Percentiles rank a stretch among this genome's conserved stretches.
Evolutionary conservation across 441 rosid genomes (phyloP).

Genomic region (Brassica hybrid): DNA sequence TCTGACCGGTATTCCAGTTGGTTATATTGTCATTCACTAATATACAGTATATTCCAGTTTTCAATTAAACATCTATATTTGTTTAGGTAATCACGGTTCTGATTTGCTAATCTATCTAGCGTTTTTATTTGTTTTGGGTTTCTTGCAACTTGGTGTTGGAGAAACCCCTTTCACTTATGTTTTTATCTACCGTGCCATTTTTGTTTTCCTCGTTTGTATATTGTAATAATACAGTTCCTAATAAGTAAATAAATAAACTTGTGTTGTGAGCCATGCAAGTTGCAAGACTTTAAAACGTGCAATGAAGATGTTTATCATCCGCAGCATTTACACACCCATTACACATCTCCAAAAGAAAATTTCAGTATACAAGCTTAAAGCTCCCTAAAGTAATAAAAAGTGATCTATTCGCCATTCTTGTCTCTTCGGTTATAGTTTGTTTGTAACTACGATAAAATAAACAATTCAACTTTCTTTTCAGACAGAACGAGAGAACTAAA

Average conservation of each 20-base stretch:
- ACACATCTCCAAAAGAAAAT: neutral
- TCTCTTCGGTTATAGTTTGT: neutral
- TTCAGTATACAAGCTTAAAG: constrained; percentile 2
- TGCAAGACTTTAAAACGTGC: neutral
- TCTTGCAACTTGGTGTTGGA: constrained; percentile 21
- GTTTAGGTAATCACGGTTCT: constrained; percentile 20
- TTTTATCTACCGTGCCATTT: no score
- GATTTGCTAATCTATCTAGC: constrained; percentile 5
- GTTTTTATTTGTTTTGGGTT: neutral
- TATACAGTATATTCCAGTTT: neutral
- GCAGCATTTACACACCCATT: neutral
- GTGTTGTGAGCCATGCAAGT: neutral
- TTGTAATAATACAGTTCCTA: no score
- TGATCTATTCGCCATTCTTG: constrained; percentile 13
- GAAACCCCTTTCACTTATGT: no score
- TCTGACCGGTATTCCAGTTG: no score
- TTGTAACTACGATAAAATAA: constrained; percentile 19
- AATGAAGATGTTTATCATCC: neutral
- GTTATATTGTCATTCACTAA: no score
- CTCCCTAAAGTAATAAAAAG: neutral
- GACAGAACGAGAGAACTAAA: constrained; percentile 14
- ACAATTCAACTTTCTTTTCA: neutral
- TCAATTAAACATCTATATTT: constrained; percentile 23
- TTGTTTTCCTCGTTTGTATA: no score
- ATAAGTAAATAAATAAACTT: no score